Percentiles rank a stretch among this genome's conserved stretches.
These are phyloP conservation scores for Neocatenulostroma microsporum DNA, from an alignment of 2,329 filamentous ascomycete genomes.

Conservation along the genomic window DNA sequence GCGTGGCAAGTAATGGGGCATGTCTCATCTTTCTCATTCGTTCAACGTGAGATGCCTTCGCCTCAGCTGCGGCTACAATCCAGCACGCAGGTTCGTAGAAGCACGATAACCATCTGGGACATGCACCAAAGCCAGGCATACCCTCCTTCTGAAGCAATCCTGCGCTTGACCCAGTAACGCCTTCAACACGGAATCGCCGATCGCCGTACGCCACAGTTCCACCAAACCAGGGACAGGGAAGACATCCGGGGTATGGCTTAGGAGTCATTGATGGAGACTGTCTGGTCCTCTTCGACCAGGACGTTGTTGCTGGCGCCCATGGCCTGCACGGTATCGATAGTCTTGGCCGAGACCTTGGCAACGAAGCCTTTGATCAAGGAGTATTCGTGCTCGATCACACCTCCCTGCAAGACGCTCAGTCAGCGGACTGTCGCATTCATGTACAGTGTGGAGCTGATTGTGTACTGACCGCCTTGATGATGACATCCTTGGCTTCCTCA, in stretches of 20 bases:
- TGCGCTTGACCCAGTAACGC: too few relatives aligned
- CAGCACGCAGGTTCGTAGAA: too few relatives aligned
- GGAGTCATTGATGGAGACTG: constrained; percentile 39
- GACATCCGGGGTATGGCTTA: not conserved
- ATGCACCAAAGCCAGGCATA: too few relatives aligned
- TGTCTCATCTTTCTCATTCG: too few relatives aligned
- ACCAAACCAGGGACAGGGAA: not conserved
- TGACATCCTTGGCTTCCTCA: constrained; percentile 61
- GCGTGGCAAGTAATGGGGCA: too few relatives aligned
- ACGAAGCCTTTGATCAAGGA: constrained; percentile 26
- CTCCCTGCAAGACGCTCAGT: too few relatives aligned
- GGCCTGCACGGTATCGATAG: constrained; percentile 59
- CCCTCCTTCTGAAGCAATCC: too few relatives aligned
- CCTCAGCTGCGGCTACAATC: too few relatives aligned
- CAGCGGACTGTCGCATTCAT: too few relatives aligned
- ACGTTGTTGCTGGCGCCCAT: constrained; percentile 55
- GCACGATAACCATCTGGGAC: too few relatives aligned
- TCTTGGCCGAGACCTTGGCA: constrained; percentile 59
- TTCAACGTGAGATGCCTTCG: too few relatives aligned
- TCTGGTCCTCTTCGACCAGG: constrained; percentile 68
- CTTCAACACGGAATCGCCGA: not conserved
- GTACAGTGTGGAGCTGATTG: too few relatives aligned
- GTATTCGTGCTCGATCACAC: constrained; percentile 55
- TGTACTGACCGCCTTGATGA: constrained; percentile 52
- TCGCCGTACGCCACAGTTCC: constrained; percentile 1